Evolutionary conservation across 192 early-diverging fungal species (phyloP).

Genomic region (Chytriomyces sp.): DNA sequence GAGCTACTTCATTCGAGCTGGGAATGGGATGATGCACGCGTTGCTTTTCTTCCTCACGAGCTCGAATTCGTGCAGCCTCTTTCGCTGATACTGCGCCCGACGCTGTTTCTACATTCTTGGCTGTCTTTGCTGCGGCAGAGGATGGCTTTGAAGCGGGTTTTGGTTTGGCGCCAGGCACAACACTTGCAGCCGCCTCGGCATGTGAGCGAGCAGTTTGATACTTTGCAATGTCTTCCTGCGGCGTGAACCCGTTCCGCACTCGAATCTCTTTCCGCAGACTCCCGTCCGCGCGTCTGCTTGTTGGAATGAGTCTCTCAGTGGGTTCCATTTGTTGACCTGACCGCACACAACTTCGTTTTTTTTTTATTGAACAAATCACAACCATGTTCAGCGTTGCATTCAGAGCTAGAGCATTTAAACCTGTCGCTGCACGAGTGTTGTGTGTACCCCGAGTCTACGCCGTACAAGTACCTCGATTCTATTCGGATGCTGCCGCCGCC

Average conservation of each 20-base stretch:
- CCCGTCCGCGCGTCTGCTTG: background rate
- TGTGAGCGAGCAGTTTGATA: background rate
- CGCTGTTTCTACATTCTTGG: background rate
- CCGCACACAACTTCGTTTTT: background rate
- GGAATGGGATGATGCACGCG: background rate
- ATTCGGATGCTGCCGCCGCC: background rate
- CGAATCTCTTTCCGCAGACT: background rate
- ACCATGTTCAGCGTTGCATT: background rate
- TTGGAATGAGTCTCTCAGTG: background rate
- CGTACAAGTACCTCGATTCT: no score
- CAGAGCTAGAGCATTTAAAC: background rate
- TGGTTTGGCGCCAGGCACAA: background rate
- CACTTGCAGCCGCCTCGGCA: background rate
- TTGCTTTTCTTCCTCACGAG: background rate
- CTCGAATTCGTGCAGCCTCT: slow-evolving; percentile 4
- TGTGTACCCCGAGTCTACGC: background rate
- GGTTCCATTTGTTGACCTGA: background rate
- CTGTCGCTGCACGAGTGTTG: background rate
- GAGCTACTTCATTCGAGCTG: background rate
- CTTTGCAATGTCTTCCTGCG: background rate
- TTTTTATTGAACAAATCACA: background rate
- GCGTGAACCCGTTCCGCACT: background rate
- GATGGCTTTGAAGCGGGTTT: background rate
- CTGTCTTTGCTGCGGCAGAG: background rate
- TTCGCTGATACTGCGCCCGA: background rate